Base-by-base conservation (phyloP, 78 protist genomes). In the Planoprotostelium fungivorum region DNA sequence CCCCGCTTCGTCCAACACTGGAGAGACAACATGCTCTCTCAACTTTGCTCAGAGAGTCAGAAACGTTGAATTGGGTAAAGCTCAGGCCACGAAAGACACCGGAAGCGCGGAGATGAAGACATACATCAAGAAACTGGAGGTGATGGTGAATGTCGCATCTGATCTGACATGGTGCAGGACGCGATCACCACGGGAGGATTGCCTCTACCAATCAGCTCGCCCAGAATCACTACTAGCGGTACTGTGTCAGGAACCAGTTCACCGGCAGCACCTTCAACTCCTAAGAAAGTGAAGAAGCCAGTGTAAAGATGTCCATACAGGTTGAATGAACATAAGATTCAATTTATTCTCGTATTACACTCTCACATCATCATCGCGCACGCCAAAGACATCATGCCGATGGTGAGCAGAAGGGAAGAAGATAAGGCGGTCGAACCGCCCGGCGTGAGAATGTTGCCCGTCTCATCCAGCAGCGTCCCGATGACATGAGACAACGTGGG, bases 11-110 rank as follows among this genome's bases (percentile, higher is more conserved):
- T 34, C 36, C 37, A 63, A 63, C 86, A 39, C 73, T 51, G 73
- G 73, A 25, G 73, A 51, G 73, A 51, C 73, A 73, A 35, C 37
- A 1, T 37, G 38, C 84, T 36, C 90, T 1, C 89, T 91, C n/a
- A 73, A 90, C n/a, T 91, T 91, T 36, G 93, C 90, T 34, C 10
- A 10, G 28, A 91, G 88, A 63, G 93, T 91, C 38, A 37, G 88
- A 5, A 63, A 38, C 31, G 73, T 51, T 5, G 73, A 51, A 16
- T 16, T 51, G 5, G 73, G 73, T 16, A 51, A 51, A 16, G 73
- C 73, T 51, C 16, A 5, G 31, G 73, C 73, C 5, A 51, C 73
- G 5, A 51, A 51, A 51, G 16, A 5, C 5, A 51, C 73, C 5
- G 73, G 5, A 25, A 16, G 16, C 16, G 73, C 73, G 31, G 73